Conservation (phyloP, 768 basidiomycete genomes). For the Tubosaeta sp. region DNA sequence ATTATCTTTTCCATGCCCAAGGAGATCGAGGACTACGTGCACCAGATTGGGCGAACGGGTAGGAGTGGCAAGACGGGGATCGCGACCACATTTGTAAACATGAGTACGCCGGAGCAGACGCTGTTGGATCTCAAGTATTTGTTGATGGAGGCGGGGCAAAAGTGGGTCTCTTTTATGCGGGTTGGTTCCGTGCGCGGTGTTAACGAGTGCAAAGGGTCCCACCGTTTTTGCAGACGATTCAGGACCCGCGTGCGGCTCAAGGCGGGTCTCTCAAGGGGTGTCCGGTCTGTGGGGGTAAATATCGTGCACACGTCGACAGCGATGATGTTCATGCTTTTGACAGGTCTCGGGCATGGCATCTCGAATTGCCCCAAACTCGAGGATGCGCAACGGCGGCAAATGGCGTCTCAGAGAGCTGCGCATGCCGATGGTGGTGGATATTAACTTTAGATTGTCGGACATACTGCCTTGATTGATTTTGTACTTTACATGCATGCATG, state of each 20-base stretch:
- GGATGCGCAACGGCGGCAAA: constrained; percentile 84
- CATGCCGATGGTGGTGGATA: constrained; percentile 56
- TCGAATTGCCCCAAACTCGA: constrained; percentile 96
- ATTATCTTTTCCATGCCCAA: constrained; percentile 99
- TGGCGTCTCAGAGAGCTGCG: constrained; percentile 77
- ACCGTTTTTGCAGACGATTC: constrained; percentile 83
- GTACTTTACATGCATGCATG: constrained; percentile 9
- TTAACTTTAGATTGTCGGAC: background rate
- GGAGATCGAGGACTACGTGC: constrained; percentile 99
- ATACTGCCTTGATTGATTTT: background rate
- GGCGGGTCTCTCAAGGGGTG: constrained; percentile 82
- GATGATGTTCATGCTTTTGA: background rate
- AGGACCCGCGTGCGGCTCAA: constrained; percentile 82
- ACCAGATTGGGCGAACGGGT: constrained; percentile 98
- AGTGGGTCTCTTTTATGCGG: constrained; percentile 51
- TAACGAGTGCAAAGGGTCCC: constrained; percentile 61
- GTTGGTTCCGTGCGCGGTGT: background rate
- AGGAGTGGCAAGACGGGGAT: constrained; percentile 98
- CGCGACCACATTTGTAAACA: constrained; percentile 98
- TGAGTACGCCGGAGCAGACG: constrained; percentile 96
- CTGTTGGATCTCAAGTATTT: constrained; percentile 95
- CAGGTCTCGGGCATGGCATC: constrained; percentile 90
- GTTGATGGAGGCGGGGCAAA: constrained; percentile 95
- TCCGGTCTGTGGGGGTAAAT: constrained; percentile 88
- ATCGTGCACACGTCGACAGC: background rate